Conservation (phyloP, 2,329 filamentous ascomycete genomes). For the Venturia oleaginea region DNA sequence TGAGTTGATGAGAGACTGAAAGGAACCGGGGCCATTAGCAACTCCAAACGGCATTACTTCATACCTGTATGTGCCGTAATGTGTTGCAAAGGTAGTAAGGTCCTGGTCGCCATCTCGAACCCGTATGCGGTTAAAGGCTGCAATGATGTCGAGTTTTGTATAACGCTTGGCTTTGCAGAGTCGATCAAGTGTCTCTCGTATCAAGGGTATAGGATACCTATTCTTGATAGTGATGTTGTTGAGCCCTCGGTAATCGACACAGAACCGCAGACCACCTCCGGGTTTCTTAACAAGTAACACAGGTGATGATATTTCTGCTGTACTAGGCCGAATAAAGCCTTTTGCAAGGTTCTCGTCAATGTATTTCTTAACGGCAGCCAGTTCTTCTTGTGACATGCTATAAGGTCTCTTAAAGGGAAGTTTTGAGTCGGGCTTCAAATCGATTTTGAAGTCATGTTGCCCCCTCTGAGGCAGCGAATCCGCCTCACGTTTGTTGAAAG, state of each 20-base stretch:
- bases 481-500: background rate
- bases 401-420: background rate
- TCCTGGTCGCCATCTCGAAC: conserved; percentile 26
- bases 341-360: background rate
- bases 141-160: conserved; percentile 1
- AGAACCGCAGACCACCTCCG: conserved; percentile 12
- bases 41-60: conserved; percentile 22
- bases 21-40: conserved; percentile 15
- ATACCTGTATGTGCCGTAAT: conserved; percentile 27
- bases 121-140: conserved; percentile 24
- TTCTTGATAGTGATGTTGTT: conserved; percentile 14
- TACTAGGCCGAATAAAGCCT: background rate
- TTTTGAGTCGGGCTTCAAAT: background rate
- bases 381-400: background rate
- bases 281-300: conserved; percentile 10
- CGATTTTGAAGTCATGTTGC: background rate
- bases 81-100: conserved; percentile 26
- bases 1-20: conserved; percentile 21
- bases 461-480: background rate
- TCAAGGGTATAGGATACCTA: conserved; percentile 9
- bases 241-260: conserved; percentile 8
- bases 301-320: background rate
- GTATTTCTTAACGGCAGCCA: background rate
- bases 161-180: conserved; percentile 1
- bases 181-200: conserved; percentile 7